A percentile compares a stretch with the other conserved stretches of the same genome.
phyloP scores from a whole-genome alignment of 1,284 basidiomycete genomes.

The Cryptococcus sp. region DNA sequence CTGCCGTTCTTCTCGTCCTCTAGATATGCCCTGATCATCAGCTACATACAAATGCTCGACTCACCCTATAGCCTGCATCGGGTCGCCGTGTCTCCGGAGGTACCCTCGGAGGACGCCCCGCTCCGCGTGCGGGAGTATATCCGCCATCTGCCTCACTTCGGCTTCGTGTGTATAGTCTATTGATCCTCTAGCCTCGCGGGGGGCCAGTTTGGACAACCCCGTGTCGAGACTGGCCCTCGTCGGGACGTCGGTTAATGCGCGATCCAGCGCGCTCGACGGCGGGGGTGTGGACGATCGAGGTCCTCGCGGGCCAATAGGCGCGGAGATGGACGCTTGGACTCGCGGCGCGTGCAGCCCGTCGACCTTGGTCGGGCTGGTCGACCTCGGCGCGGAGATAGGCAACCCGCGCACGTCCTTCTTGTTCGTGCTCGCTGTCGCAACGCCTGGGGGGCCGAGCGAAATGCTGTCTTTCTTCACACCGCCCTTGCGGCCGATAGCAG shows the following conservation, averaged over 20 bases:
- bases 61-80: constrained; percentile 71
- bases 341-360: constrained; percentile 10
- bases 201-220: constrained; percentile 19
- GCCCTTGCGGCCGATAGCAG: constrained; percentile 33
- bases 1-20: constrained; percentile 81
- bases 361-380: constrained; percentile 13
- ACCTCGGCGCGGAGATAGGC: constrained; percentile 34
- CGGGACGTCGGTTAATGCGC: not conserved
- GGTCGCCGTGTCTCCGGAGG: constrained; percentile 65
- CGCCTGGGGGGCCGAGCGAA: constrained; percentile 28
- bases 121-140: constrained; percentile 75
- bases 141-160: constrained; percentile 66
- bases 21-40: constrained; percentile 66
- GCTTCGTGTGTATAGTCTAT: constrained; percentile 29
- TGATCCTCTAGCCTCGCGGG: constrained; percentile 10
- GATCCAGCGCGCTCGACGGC: not conserved
- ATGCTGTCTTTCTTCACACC: constrained; percentile 38
- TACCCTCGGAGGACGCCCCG: constrained; percentile 69
- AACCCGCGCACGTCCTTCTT: constrained; percentile 44
- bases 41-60: constrained; percentile 15
- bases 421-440: constrained; percentile 1
- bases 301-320: constrained; percentile 37
- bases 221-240: constrained; percentile 33
- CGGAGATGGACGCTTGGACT: constrained; percentile 22
- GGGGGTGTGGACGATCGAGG: constrained; percentile 32